Base-by-base conservation (phyloP, 2,329 filamentous ascomycete genomes). In the Setomelanomma holmii region DNA sequence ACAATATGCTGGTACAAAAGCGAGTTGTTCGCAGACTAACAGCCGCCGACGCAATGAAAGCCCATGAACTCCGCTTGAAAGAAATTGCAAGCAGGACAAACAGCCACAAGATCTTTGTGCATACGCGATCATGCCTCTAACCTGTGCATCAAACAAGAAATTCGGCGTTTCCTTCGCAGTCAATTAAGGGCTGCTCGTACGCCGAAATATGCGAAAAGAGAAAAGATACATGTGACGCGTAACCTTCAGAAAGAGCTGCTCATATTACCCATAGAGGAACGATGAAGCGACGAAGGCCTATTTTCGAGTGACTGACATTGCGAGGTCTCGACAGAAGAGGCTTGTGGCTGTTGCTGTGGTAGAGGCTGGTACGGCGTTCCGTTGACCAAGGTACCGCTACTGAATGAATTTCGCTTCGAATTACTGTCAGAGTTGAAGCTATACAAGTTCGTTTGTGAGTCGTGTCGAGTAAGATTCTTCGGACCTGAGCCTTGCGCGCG, bases 381-480 rank as follows among this genome's bases (percentile, higher is more conserved):
- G 36, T 69, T 79, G 23, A 78, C 66, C 5, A 80, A 57, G 1
- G 68, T 72, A 5, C 64, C 64, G 12, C 71, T 45, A 12, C 53
- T 44, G 2, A 63, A 52, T 3, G 71, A 71, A 27, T 64, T 64
- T 17, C 63, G 61, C 49, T 73, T 76, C 17, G 63, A 64, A 24
- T 64, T 60, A 45, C 64, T 69, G 10, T 64, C 69, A 27, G 68
- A 68, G 38, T 64, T 70, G 55, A 78, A 79, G 43, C 71, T 72
- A 53, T 80, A 80, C 7, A 75, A 60, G 20, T 74, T 73, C 0
- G 70, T 56, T 0, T 71, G 64, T 12, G 72, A 74, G 39, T 65
- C 66, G 10, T 67, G 62, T 12, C 75, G 71, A 53, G 43, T 40
- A n/a, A 66, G 44, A 2, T 56, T 66, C 19, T 14, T 64, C 17